A percentile compares a stretch with the other conserved stretches of the same genome.
phyloP scores from a whole-genome alignment of 805 yeast species.

The Candida awuae region DNA sequence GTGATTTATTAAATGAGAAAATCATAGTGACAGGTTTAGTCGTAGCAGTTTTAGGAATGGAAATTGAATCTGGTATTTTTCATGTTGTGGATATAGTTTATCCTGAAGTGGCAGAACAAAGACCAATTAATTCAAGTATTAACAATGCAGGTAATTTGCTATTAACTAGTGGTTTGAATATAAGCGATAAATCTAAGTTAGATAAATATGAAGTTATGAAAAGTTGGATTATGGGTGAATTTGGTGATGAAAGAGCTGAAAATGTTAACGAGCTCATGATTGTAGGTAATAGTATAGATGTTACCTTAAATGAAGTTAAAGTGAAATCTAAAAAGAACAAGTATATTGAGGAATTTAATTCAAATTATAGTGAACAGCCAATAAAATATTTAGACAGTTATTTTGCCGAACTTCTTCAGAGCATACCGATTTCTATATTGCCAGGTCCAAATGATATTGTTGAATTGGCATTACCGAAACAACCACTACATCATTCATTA shows the following conservation, averaged over 20 bases:
- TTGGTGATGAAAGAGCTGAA: slow-evolving; percentile 27
- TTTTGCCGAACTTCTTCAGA: slow-evolving; percentile 44
- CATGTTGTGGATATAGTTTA: slow-evolving; percentile 73
- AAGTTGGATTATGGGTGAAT: slow-evolving; percentile 65
- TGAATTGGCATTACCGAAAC: slow-evolving; percentile 82
- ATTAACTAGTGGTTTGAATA: slow-evolving; percentile 66
- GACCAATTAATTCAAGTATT: slow-evolving; percentile 8
- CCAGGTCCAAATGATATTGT: slow-evolving; percentile 86
- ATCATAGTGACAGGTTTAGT: slow-evolving; percentile 85
- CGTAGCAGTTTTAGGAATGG: slow-evolving; percentile 81
- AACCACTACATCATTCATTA: slow-evolving; percentile 73
- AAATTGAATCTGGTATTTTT: slow-evolving; percentile 73
- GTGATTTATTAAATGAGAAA: slow-evolving; percentile 50
- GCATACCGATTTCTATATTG: slow-evolving; percentile 67
- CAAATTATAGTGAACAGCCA: slow-evolving; percentile 43
- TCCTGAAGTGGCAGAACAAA: slow-evolving; percentile 59
- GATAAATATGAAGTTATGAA: slow-evolving; percentile 48
- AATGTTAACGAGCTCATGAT: slow-evolving; percentile 28
- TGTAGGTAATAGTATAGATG: slow-evolving; percentile 51
- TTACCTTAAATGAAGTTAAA: slow-evolving; percentile 18
- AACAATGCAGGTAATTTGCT: slow-evolving; percentile 43
- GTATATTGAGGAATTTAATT: slow-evolving; percentile 45
- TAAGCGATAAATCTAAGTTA: slow-evolving; percentile 38
- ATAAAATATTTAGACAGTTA: slow-evolving; percentile 51
- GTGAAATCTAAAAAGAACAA: slow-evolving; percentile 27